Evolutionary conservation across 2,329 filamentous ascomycete genomes (phyloP).

Genomic region (Penicillium rolfsii): DNA sequence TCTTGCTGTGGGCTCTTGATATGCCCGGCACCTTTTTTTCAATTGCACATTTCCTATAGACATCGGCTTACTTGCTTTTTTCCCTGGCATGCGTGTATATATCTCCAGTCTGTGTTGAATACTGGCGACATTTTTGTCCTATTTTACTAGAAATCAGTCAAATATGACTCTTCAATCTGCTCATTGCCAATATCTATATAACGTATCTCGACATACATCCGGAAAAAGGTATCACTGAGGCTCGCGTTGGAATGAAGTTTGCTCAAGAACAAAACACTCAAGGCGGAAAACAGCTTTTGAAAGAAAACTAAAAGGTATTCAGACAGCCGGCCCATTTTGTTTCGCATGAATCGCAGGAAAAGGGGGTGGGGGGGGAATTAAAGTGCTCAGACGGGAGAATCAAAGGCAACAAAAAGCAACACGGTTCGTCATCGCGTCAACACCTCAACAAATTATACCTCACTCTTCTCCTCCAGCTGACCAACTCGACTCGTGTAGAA

Average conservation of each 20-base stretch:
- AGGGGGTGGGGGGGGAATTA: slow-evolving; percentile 2
- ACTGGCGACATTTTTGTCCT: not conserved
- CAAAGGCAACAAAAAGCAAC: not conserved
- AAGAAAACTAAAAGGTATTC: slow-evolving; percentile 19
- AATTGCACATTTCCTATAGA: slow-evolving; percentile 20
- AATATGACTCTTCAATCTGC: not conserved
- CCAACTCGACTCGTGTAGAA: slow-evolving; percentile 37
- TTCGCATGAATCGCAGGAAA: slow-evolving; percentile 14
- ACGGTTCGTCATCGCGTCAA: slow-evolving; percentile 4
- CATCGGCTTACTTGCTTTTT: slow-evolving; percentile 5
- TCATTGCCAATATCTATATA: not conserved
- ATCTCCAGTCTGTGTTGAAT: not conserved
- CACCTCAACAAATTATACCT: slow-evolving; percentile 15
- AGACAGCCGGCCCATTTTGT: slow-evolving; percentile 32
- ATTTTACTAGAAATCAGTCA: slow-evolving; percentile 1
- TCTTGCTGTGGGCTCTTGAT: not conserved
- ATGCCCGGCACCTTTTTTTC: not conserved
- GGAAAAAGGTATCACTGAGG: not conserved
- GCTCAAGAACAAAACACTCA: not conserved
- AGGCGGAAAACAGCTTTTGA: slow-evolving; percentile 7
- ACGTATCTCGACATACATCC: not conserved
- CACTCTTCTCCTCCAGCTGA: slow-evolving; percentile 15
- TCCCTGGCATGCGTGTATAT: not conserved
- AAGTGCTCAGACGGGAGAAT: slow-evolving; percentile 10
- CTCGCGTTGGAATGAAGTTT: not conserved